phyloP scores from a whole-genome alignment of 169 alveolate genomes.

The Plasmodium cynomolgi region DNA sequence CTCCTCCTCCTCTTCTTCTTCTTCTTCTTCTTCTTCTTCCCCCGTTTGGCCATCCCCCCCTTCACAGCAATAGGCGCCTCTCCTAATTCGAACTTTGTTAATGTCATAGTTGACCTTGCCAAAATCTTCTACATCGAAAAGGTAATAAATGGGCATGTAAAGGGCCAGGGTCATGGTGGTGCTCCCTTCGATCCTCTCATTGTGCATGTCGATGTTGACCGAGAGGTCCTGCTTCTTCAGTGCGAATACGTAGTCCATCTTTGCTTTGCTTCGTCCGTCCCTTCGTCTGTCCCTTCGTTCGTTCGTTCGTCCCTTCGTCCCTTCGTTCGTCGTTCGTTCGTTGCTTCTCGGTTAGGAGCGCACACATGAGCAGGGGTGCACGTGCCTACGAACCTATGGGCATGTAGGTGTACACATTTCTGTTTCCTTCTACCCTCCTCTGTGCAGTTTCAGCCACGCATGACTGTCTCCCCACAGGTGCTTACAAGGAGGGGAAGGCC shows the following conservation, averaged over 20 bases:
- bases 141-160: conserved; percentile 68
- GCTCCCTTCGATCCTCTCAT: conserved; percentile 58
- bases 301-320: not conserved
- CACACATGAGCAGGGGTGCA: not conserved
- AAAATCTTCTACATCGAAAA: conserved; percentile 66
- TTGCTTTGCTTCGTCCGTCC: not conserved
- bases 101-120: conserved; percentile 9
- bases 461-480: not conserved
- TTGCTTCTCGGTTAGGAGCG: not conserved
- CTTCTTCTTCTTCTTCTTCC: not conserved
- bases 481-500: not conserved
- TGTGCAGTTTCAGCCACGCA: not conserved
- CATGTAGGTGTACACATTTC: not conserved
- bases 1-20: not conserved
- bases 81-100: conserved; percentile 26
- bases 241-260: conserved; percentile 21
- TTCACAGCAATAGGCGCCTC: not conserved
- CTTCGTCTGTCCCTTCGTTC: no score
- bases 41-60: not conserved
- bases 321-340: not conserved
- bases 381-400: not conserved
- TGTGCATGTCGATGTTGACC: conserved; percentile 60
- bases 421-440: not conserved
- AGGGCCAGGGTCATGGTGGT: conserved; percentile 47
- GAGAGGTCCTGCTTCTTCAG: conserved; percentile 49